Base-by-base conservation (phyloP, 140 eudicot genomes). In the Oenanthe javanica region DNA sequence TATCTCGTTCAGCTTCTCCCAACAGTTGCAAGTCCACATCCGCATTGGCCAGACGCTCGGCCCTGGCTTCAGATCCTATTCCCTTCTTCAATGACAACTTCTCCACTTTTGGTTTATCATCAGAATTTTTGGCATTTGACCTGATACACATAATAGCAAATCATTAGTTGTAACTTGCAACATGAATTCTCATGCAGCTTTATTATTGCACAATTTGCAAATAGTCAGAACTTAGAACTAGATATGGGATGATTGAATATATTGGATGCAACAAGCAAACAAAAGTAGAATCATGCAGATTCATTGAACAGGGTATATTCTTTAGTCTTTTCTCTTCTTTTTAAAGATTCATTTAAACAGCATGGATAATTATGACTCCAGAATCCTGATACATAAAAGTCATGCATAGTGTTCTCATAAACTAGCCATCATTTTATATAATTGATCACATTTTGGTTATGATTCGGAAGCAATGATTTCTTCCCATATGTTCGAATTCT, bases 1-100 rank as follows among this genome's bases (percentile, higher is more conserved):
- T 86, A 79, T 86, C 95, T 82, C 93, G 86, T 84, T 94, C 98
- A 49, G 86, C 90, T 79, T 85, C 89, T 18, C 87, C 87, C 78
- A 94, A 84, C 86, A 94, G 89, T 86, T 94, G 96, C 76, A 94
- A 81, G 84, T 94, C 98, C 76, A 88, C 86, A 84, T 92, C 93
- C 16, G 98, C 89, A 84, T 88, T 94, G 59, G 92, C 95, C 89
- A 92, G 83, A 64, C 92, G 95, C 84, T 94, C 98, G n/a, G 98
- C 94, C 89, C 96, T 92, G 79, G 88, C 98, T 85, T 94, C 95
- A 9, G 98, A 94, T 66, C 98, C 98, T 47, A 94, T 88, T 59
- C 97, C 97, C 84, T 94, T 94, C 93, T 90, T 94, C 66, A 94
- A 81, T 5, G 85, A 80, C 82, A 94, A 86, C 80, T 92, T 94